phyloP scores from a whole-genome alignment of 192 early-diverging fungal species.

The Nowakowskiella sp. region DNA sequence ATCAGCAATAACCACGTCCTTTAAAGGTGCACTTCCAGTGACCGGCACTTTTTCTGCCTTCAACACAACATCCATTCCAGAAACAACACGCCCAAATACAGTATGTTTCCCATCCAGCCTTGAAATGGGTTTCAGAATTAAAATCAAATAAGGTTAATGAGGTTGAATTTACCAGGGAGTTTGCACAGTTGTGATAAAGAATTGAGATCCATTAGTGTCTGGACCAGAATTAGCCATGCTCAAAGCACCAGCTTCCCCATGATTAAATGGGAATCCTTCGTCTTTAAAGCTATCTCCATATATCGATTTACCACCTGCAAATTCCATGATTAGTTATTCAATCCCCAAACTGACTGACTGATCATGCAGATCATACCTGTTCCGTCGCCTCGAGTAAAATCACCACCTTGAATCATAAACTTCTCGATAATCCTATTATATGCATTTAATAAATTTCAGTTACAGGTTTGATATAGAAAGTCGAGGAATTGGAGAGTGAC shows the following conservation, averaged over 20 bases:
- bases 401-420: slow-evolving; percentile 80
- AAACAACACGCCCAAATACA: slow-evolving; percentile 48
- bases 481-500: no score
- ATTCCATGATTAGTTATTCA: not conserved
- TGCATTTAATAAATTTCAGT: no score
- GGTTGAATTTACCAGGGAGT: not conserved
- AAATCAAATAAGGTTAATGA: slow-evolving; percentile 34
- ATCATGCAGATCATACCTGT: no score
- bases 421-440: slow-evolving; percentile 47
- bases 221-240: slow-evolving; percentile 18
- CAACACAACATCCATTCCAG: slow-evolving; percentile 45
- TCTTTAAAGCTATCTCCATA: not conserved
- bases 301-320: not conserved
- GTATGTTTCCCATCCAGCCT: slow-evolving; percentile 54
- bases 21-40: slow-evolving; percentile 36
- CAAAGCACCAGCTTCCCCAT: not conserved
- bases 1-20: slow-evolving; percentile 39
- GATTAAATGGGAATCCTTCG: not conserved
- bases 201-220: slow-evolving; percentile 37
- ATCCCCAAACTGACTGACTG: no score
- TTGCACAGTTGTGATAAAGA: slow-evolving; percentile 17
- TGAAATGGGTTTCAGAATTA: slow-evolving; percentile 43
- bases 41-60: slow-evolving; percentile 53
- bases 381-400: slow-evolving; percentile 67
- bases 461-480: no score